phyloP scores from a whole-genome alignment of 2,329 filamentous ascomycete genomes.

The Xylaria arbuscula region DNA sequence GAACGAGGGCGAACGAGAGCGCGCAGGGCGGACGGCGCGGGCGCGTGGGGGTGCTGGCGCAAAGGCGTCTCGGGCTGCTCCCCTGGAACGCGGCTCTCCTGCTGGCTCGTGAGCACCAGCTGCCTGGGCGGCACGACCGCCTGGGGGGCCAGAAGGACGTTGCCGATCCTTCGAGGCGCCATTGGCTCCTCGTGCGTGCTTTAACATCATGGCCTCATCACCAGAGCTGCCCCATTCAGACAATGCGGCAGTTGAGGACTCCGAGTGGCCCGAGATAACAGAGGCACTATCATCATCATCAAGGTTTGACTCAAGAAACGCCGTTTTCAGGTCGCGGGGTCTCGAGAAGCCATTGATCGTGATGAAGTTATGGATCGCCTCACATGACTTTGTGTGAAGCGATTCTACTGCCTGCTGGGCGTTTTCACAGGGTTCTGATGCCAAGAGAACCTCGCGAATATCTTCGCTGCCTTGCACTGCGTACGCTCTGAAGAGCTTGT shows the following conservation, averaged over 20 bases:
- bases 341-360: slow-evolving; percentile 44
- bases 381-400: slow-evolving; percentile 47
- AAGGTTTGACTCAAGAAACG: slow-evolving; percentile 28
- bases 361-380: slow-evolving; percentile 46
- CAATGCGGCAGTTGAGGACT: slow-evolving; percentile 42
- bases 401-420: slow-evolving; percentile 43
- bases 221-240: slow-evolving; percentile 47
- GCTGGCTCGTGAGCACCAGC: slow-evolving; percentile 14
- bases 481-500: slow-evolving; percentile 43
- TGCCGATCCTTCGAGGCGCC: slow-evolving; percentile 18
- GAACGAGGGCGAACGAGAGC: slow-evolving; percentile 26
- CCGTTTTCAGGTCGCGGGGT: slow-evolving; percentile 39
- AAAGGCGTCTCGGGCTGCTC: slow-evolving; percentile 4
- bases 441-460: slow-evolving; percentile 42
- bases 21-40: slow-evolving; percentile 22
- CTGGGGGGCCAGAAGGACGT: slow-evolving; percentile 12
- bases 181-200: background rate
- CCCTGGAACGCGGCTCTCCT: slow-evolving; percentile 17
- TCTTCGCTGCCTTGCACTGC: slow-evolving; percentile 43
- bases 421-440: slow-evolving; percentile 40
- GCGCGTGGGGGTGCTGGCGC: slow-evolving; percentile 14
- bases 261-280: slow-evolving; percentile 42
- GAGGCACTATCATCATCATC: slow-evolving; percentile 44
- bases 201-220: slow-evolving; percentile 40
- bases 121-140: background rate